phyloP scores from a whole-genome alignment of 179 eudicot species.

The Silene noctiflora region DNA sequence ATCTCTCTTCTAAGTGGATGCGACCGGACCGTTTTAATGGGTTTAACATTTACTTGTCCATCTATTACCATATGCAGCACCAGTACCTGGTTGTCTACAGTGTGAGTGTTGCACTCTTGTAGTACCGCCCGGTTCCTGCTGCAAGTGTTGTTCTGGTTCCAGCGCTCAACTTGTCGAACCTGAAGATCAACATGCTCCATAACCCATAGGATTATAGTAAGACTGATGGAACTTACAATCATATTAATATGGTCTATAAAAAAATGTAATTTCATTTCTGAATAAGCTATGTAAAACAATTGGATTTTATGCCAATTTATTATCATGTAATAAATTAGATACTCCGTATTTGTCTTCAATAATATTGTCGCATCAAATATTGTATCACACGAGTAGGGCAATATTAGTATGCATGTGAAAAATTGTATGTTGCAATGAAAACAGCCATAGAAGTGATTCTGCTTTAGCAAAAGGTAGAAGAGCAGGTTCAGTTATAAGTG shows the following conservation, averaged over 20 bases:
- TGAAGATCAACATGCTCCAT: not conserved
- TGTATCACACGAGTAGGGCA: too few relatives aligned
- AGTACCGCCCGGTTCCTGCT: constrained; percentile 14
- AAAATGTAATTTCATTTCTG: not conserved
- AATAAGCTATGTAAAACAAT: not conserved
- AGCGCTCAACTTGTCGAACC: not conserved
- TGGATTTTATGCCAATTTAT: not conserved
- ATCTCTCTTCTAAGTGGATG: too few relatives aligned
- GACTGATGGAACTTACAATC: not conserved
- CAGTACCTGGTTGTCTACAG: not conserved
- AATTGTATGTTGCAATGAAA: not conserved
- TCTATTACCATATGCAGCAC: constrained; percentile 4
- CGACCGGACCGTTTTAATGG: too few relatives aligned
- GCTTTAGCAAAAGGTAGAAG: not conserved
- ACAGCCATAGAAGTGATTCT: not conserved
- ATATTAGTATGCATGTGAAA: too few relatives aligned
- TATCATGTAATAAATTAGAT: not conserved
- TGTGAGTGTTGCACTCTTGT: constrained; percentile 20
- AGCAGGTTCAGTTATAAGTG: not conserved
- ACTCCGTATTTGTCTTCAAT: too few relatives aligned
- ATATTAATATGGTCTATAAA: not conserved
- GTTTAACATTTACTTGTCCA: not conserved
- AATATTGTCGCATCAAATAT: too few relatives aligned
- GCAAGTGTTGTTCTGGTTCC: constrained; percentile 14
- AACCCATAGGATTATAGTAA: not conserved